A percentile compares a stretch with the other conserved stretches of the same genome.
Evolutionary conservation across 306 rosid genomes (phyloP).

Genomic region (Fagus sylvatica): DNA sequence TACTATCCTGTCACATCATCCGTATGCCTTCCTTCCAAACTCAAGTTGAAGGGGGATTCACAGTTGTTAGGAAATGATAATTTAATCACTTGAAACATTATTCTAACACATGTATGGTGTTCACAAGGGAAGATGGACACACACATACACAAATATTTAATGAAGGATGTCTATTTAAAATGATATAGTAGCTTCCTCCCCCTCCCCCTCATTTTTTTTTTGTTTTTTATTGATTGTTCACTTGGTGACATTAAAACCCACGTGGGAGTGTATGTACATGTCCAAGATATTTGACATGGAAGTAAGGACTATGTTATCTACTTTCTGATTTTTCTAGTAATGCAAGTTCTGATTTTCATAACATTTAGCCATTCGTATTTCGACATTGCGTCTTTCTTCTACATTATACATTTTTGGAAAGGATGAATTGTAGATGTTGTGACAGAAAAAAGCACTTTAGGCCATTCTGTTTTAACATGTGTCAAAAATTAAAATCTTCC

Average conservation of each 20-base stretch:
- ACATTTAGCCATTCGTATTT: background rate
- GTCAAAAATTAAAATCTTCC: background rate
- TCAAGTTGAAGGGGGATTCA: no score
- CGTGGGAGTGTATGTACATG: background rate
- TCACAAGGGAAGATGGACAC: no score
- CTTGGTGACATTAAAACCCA: background rate
- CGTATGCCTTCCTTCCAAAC: no score
- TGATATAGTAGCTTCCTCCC: background rate
- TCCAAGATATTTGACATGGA: background rate
- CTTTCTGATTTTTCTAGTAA: background rate
- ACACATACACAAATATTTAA: background rate
- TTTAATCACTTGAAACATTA: no score
- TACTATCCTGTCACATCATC: no score
- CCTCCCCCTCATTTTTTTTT: no score
- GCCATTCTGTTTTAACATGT: background rate
- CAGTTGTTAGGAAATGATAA: no score
- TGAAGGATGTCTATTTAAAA: background rate
- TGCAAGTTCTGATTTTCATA: background rate
- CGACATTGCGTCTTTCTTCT: background rate
- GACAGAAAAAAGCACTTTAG: background rate
- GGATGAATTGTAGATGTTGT: background rate
- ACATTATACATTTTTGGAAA: background rate
- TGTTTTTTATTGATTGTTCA: background rate
- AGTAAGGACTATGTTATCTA: background rate
- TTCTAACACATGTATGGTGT: no score